A percentile compares a stretch with the other conserved stretches of the same genome.
phyloP scores from a whole-genome alignment of 164 flowering plant genomes.

The Vitis labrusca region DNA sequence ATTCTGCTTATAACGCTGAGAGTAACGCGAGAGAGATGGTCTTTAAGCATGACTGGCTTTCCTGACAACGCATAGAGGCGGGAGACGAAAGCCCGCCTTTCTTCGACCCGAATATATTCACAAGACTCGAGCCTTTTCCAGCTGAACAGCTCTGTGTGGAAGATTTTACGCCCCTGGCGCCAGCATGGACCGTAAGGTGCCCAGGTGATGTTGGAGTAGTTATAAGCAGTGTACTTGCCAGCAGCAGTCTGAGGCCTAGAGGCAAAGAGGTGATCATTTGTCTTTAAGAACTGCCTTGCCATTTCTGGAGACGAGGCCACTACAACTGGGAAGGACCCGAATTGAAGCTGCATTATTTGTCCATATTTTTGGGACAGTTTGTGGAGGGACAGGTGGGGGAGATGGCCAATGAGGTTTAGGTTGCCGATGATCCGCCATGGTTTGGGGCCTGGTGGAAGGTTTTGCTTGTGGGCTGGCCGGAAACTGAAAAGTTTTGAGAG shows the following conservation, averaged over 20 bases:
- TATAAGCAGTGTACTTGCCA: slow-evolving; percentile 29
- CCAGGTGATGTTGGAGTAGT: slow-evolving; percentile 24
- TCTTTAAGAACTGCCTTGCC: slow-evolving; percentile 36
- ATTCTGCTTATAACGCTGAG: slow-evolving; percentile 33
- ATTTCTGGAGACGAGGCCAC: slow-evolving; percentile 34
- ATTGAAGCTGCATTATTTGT: slow-evolving; percentile 19
- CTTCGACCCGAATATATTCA: slow-evolving; percentile 34
- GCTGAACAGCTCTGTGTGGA: slow-evolving; percentile 24
- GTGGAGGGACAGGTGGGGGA: slow-evolving; percentile 33
- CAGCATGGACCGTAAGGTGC: slow-evolving; percentile 34
- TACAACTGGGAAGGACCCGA: slow-evolving; percentile 28
- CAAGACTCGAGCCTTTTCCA: slow-evolving; percentile 26
- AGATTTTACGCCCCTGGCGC: slow-evolving; percentile 34
- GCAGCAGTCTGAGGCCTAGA: slow-evolving; percentile 25
- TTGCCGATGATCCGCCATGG: slow-evolving; percentile 42
- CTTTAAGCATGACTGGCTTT: slow-evolving; percentile 13
- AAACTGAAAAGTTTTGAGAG: too few species aligned
- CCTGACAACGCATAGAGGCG: slow-evolving; percentile 9
- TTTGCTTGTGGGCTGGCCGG: not conserved
- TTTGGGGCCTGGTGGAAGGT: slow-evolving; percentile 42
- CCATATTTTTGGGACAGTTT: slow-evolving; percentile 15
- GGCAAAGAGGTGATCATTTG: slow-evolving; percentile 33
- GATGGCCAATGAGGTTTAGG: slow-evolving; percentile 3
- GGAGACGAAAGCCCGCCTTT: slow-evolving; percentile 11
- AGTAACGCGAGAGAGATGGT: slow-evolving; percentile 16